These are phyloP conservation scores for Saitozyma podzolica DNA, from an alignment of 768 basidiomycete species.

Conservation along the genomic window DNA sequence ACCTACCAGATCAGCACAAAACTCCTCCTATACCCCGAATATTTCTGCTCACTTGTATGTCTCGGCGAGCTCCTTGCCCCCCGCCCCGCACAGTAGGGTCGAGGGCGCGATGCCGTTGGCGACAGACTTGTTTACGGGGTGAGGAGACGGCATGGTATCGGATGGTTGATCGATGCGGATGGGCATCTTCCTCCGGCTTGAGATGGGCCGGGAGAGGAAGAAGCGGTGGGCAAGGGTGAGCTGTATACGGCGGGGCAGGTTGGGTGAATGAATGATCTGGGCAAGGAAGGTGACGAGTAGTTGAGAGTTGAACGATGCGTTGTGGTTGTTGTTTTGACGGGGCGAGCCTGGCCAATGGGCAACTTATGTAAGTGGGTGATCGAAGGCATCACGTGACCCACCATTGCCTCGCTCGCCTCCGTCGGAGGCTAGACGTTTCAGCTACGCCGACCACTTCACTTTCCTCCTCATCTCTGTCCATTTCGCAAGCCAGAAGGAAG, in stretches of 20 bases:
- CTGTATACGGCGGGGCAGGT: neutral
- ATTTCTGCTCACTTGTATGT: conserved; percentile 44
- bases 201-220: neutral
- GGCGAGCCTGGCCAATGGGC: too few relatives aligned
- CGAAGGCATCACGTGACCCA: too few relatives aligned
- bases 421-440: too few relatives aligned
- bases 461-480: too few relatives aligned
- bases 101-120: conserved; percentile 2
- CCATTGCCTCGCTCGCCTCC: too few relatives aligned
- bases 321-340: too few relatives aligned
- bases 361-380: too few relatives aligned
- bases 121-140: conserved; percentile 18
- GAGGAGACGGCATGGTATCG: conserved; percentile 1
- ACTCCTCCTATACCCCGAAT: neutral
- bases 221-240: neutral
- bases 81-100: conserved; percentile 32
- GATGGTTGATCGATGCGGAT: conserved; percentile 2
- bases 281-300: neutral
- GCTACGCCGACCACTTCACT: too few relatives aligned
- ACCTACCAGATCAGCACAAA: conserved; percentile 24
- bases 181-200: neutral
- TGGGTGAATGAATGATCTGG: neutral
- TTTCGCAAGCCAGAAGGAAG: too few relatives aligned
- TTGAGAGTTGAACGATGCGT: neutral
- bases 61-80: conserved; percentile 46